phyloP scores from a whole-genome alignment of 1,139 yeast species.

The Kluyveromyces marxianus region DNA sequence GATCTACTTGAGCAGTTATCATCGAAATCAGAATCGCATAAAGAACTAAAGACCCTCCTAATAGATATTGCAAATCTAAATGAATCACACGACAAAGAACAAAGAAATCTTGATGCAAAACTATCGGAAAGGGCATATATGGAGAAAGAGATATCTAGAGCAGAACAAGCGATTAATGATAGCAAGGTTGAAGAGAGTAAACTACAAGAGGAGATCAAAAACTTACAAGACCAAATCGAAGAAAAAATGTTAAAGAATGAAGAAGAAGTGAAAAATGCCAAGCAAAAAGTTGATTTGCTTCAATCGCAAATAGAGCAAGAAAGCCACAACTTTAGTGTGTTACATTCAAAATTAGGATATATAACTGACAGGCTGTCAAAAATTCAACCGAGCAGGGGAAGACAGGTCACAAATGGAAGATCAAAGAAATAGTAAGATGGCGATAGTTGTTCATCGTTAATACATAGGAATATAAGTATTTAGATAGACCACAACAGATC shows the following conservation, averaged over 20 bases:
- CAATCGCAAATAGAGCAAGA: conserved; percentile 28
- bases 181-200: conserved; percentile 38
- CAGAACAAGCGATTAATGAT: conserved; percentile 48
- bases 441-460: not conserved
- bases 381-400: conserved; percentile 20
- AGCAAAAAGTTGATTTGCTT: conserved; percentile 24
- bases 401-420: conserved; percentile 12
- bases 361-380: conserved; percentile 15
- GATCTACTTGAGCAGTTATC: conserved; percentile 24
- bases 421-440: conserved; percentile 5
- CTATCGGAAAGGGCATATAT: conserved; percentile 58
- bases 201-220: conserved; percentile 31
- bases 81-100: conserved; percentile 35
- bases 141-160: conserved; percentile 55
- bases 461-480: too few relatives aligned
- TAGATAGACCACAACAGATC: not conserved
- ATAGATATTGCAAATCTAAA: conserved; percentile 37
- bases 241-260: conserved; percentile 11
- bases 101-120: conserved; percentile 34
- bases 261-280: conserved; percentile 26
- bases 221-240: conserved; percentile 16
- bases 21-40: conserved; percentile 21
- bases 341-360: conserved; percentile 14
- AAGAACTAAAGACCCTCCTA: conserved; percentile 19
- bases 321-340: conserved; percentile 10